Evolutionary conservation across 139 green algal species (phyloP), one percentile per base, ranked within the genome.

Genomic region (Yamagishiella unicocca): DNA sequence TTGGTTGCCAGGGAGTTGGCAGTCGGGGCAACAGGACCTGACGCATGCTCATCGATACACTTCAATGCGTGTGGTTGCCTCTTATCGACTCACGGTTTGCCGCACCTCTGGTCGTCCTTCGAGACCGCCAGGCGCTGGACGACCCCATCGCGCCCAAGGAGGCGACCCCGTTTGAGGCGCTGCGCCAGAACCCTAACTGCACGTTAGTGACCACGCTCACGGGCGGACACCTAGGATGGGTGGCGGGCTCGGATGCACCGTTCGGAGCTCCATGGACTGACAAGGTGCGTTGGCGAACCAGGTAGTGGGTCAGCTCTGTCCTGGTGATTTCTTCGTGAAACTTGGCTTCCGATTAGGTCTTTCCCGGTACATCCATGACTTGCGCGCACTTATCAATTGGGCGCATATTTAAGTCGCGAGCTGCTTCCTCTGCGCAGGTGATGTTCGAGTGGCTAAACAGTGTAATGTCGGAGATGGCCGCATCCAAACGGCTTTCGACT

Each of bases 71-170:
- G n/a, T n/a, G n/a, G n/a, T n/a, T n/a, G n/a, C n/a, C n/a, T n/a
- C n/a, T n/a, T n/a, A n/a, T n/a, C n/a, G n/a, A n/a, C n/a, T n/a
- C n/a, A n/a, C n/a, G n/a, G n/a, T n/a, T n/a, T n/a, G n/a, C n/a
- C n/a, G n/a, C n/a, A n/a, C n/a, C n/a, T n/a, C n/a, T n/a, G n/a
- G n/a, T 17, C 50, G 50, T 58, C 50, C 12, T 58, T 58, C 17
- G 50, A 31, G 42, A 29, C n/a, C 43, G 24, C 8, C 82, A 87
- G 64, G 96, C 96, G 1, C 86, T 90, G 33, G 95, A 99, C 84
- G 96, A 99, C 89, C 96, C 96, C 68, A 99, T 99, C 77, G 95
- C 96, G 1, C 94, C 95, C 12, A 90, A 87, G 64, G 88, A 93
- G 27, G 95, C 93, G n/a, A 98, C 97, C 2, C 96, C 96, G 0